Base-by-base conservation (phyloP, 805 yeast genomes). In the Grigorovia jiainica region DNA sequence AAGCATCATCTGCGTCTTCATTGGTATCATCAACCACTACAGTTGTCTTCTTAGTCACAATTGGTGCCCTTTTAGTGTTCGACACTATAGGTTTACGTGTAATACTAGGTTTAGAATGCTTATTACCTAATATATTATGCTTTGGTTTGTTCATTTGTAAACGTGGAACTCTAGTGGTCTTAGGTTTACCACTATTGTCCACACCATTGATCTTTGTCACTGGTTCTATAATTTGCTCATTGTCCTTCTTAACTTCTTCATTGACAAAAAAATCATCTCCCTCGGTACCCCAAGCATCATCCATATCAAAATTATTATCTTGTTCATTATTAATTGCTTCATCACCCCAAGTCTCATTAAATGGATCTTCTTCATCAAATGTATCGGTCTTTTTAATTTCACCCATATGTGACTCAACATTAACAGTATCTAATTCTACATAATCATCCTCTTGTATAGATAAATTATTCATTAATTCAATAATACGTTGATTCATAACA, bases 1-100 rank as follows among this genome's bases (percentile, higher is more conserved):
- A 47, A 5, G 39, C 48, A 23, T 43, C 49, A 9, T 29, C 43
- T 13, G n/a, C n/a, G n/a, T n/a, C n/a, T n/a, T n/a, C n/a, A n/a
- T n/a, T n/a, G n/a, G n/a, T n/a, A n/a, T n/a, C n/a, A n/a, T n/a
- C n/a, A n/a, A n/a, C n/a, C n/a, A n/a, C n/a, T n/a, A n/a, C n/a
- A n/a, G n/a, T n/a, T n/a, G n/a, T n/a, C n/a, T n/a, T n/a, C n/a
- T n/a, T n/a, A n/a, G n/a, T n/a, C n/a, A n/a, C n/a, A n/a, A n/a
- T n/a, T n/a, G n/a, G n/a, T n/a, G n/a, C n/a, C n/a, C n/a, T n/a
- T n/a, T n/a, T n/a, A n/a, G n/a, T n/a, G n/a, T n/a, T n/a, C n/a
- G n/a, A n/a, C n/a, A n/a, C n/a, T n/a, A n/a, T n/a, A n/a, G n/a
- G n/a, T n/a, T n/a, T n/a, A n/a, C n/a, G n/a, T n/a, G n/a, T n/a